Conservation (phyloP, 495 filamentous ascomycete genomes). For the Penicillium chermesinum region DNA sequence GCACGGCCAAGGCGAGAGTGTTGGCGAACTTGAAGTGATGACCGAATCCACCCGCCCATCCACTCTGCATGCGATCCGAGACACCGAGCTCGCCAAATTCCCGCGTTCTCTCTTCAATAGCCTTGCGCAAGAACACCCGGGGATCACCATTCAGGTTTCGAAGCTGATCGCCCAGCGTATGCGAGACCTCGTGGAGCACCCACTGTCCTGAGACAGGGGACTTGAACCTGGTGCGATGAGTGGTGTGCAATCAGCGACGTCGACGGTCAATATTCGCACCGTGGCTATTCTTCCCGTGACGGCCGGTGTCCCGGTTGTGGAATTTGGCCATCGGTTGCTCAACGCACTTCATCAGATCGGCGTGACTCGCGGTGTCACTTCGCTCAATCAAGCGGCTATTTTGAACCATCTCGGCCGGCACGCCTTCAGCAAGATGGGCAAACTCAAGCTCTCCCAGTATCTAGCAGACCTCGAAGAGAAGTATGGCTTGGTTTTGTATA, state of each 20-base stretch:
- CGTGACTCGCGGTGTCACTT: conserved; percentile 81
- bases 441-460: conserved; percentile 92
- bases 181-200: conserved; percentile 80
- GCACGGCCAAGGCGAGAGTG: conserved; percentile 94
- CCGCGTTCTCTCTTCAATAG: conserved; percentile 96
- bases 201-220: conserved; percentile 55
- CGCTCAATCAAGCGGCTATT: conserved; percentile 88
- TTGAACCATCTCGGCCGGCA: conserved; percentile 90
- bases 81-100: conserved; percentile 93
- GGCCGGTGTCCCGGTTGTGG: conserved; percentile 85
- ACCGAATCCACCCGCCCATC: conserved; percentile 86
- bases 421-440: conserved; percentile 96
- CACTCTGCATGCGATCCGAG: conserved; percentile 91
- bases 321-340: conserved; percentile 87
- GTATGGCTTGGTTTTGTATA: conserved; percentile 91
- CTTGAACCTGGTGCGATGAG: conserved; percentile 53
- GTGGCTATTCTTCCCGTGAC: conserved; percentile 90
- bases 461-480: conserved; percentile 96
- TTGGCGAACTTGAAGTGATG: conserved; percentile 94
- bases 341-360: conserved; percentile 86
- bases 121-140: conserved; percentile 91
- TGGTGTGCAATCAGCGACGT: conserved; percentile 66
- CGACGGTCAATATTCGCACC: conserved; percentile 86
- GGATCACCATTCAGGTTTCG: conserved; percentile 97
- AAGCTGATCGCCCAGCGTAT: conserved; percentile 97